These are phyloP conservation scores for Neonectria neomacrospora DNA, from an alignment of 2,329 filamentous ascomycete species.

Conservation along the genomic window DNA sequence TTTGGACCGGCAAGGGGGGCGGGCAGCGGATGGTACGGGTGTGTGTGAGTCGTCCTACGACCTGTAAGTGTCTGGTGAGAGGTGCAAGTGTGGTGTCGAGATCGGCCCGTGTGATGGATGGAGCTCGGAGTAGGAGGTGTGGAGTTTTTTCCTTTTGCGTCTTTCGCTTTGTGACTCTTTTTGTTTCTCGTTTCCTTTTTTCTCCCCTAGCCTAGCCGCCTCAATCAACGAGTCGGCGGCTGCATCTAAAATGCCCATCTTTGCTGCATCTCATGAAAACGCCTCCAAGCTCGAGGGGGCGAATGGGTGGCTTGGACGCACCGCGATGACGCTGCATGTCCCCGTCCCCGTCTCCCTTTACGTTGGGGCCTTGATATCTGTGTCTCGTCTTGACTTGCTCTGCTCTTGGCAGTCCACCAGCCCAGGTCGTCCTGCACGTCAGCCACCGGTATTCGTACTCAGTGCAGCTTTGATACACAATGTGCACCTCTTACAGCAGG, in stretches of 20 bases:
- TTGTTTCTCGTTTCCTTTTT: not conserved
- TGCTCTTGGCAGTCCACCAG: not conserved
- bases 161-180: conserved; percentile 4
- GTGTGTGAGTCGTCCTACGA: not conserved
- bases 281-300: conserved; percentile 23
- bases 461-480: not conserved
- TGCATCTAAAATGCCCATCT: not conserved
- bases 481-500: not conserved
- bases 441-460: not conserved
- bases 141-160: not conserved
- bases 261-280: not conserved
- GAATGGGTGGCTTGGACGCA: conserved; percentile 44
- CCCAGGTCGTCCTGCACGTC: not conserved
- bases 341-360: conserved; percentile 9
- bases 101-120: conserved; percentile 41
- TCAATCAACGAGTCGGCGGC: not conserved
- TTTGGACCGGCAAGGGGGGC: not conserved
- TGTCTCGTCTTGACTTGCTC: not conserved
- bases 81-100: conserved; percentile 25
- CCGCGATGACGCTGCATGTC: conserved; percentile 41
- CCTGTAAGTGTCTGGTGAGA: not conserved
- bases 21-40: not conserved
- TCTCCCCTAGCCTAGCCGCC: not conserved
- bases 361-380: conserved; percentile 3
- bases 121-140: conserved; percentile 23